phyloP scores from a whole-genome alignment of 768 basidiomycete species.

The Amanita molliuscula region DNA sequence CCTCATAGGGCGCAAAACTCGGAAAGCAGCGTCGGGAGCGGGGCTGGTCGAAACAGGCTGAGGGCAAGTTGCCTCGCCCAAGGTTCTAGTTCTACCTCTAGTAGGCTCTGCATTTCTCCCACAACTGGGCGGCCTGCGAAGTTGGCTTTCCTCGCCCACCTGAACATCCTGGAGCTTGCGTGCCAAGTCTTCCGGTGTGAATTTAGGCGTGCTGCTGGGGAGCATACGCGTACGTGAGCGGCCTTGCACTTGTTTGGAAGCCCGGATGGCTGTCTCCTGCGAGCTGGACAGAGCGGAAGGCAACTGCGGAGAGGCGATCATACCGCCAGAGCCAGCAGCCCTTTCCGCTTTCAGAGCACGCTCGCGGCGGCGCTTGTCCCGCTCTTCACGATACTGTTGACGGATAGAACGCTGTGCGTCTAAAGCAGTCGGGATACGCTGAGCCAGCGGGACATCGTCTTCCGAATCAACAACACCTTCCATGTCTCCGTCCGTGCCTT shows the following conservation, averaged over 20 bases:
- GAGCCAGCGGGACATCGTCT: conserved; percentile 80
- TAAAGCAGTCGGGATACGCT: conserved; percentile 73
- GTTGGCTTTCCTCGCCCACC: conserved; percentile 11
- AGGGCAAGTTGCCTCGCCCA: conserved; percentile 7
- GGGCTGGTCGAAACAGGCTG: conserved; percentile 11
- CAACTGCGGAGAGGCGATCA: conserved; percentile 15
- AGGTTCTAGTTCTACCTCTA: neutral
- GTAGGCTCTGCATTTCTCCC: neutral
- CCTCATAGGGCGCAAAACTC: conserved; percentile 37
- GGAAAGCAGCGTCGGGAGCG: conserved; percentile 13
- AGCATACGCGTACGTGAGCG: conserved; percentile 36
- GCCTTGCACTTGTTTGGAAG: conserved; percentile 11
- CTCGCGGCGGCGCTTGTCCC: conserved; percentile 44
- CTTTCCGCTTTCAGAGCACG: conserved; percentile 7
- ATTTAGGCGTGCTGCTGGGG: conserved; percentile 26
- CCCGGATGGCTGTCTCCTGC: conserved; percentile 10
- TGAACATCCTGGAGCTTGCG: conserved; percentile 47
- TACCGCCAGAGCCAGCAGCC: conserved; percentile 25
- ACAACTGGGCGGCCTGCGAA: neutral
- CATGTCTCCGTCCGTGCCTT: conserved; percentile 6
- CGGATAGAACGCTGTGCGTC: conserved; percentile 76
- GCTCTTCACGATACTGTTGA: conserved; percentile 58
- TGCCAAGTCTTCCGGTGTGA: conserved; percentile 50
- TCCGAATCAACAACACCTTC: conserved; percentile 28
- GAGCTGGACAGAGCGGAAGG: conserved; percentile 8